Evolutionary conservation across 345 rosid species (phyloP), one percentile per base, ranked within the genome.

Genomic region (Schrenkiella parvula): DNA sequence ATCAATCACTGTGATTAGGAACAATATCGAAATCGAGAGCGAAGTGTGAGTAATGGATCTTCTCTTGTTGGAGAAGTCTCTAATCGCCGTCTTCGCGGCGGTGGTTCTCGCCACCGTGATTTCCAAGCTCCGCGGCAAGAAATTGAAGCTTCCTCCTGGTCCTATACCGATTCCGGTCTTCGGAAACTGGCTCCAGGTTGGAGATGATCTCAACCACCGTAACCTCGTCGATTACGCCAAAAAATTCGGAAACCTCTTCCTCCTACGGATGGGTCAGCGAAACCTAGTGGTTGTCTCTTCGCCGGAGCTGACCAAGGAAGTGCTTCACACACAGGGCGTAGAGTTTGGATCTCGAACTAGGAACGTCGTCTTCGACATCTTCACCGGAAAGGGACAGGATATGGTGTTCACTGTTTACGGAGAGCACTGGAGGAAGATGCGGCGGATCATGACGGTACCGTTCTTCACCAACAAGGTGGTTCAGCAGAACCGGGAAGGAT

Each of bases 131-230:
- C 93, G 99, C 1, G 92, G 99, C 53, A 95, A 87, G 82, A 84
- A 83, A 12, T 85, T 84, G 78, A 87, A 86, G 82, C 87, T 95
- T 6, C 99, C 99, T 0, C 99, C 99, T 0, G 99, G 98, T 4
- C 99, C 99, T 4, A 5, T 86, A 3, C 89, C 99, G 2, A 81
- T 95, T 10, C 99, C 99, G 0, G 61, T 92, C 1, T 89, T 95
- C 75, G 99, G 99, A 9, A 95, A 95, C 81, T 95, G 99, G 99
- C 88, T 95, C n/a, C 97, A 95, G 44, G 99, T 95, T 37, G 99
- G 99, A 21, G 98, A 95, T 53, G 99, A 95, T 75, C 69, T 95
- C 19, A 92, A 95, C 85, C 98, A 95, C 84, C 93, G 91, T 5
- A 95, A 89, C 51, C 86, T 95, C 70, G 78, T 85, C 17, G 97